Evolutionary conservation across 257 asterid genomes (phyloP), one percentile per base, ranked within the genome.

Genomic region (Striga asiatica): DNA sequence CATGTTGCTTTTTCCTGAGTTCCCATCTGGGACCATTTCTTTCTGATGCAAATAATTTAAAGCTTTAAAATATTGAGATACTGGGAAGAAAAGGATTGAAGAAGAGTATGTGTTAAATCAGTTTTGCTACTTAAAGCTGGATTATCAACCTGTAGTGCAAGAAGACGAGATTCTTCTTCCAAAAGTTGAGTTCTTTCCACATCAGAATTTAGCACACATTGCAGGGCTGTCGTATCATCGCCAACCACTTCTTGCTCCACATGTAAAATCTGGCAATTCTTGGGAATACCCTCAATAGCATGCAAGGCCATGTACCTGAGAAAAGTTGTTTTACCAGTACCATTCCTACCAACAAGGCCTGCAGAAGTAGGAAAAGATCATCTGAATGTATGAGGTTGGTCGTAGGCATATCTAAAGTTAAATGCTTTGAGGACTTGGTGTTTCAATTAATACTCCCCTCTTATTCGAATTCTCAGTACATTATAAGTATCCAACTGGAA

Each of bases 241-340:
- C 98, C 98, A 74, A 48, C 88, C 58, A 91, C 98, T 79, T 91
- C 98, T 78, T 91, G 98, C 74, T 91, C 98, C 41, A 87, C 98
- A 53, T 91, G 98, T 62, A 91, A 78, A 78, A 91, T 87, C 78
- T 87, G 97, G 70, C 96, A 91, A 65, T 87, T 91, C 72, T 66
- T 82, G 49, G 98, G 98, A 76, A 91, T 87, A 37, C 98, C 98
- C 13, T 91, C 93, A 66, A 91, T 87, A 62, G 96, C 87, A 74
- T 87, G 98, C 96, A 91, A 14, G 62, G 98, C 98, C 98, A 91
- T 87, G 77, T 84, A 68, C 76, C 98, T 78, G 54, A 91, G 95
- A 51, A 91, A 80, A 60, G 98, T 91, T 55, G 98, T 91, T 79
- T 91, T 91, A 61, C 98, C 98, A 1, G 98, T 91, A 67, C 98